These are phyloP conservation scores for Beta corolliflora DNA, from an alignment of 179 eudicot species.

Conservation along the genomic window DNA sequence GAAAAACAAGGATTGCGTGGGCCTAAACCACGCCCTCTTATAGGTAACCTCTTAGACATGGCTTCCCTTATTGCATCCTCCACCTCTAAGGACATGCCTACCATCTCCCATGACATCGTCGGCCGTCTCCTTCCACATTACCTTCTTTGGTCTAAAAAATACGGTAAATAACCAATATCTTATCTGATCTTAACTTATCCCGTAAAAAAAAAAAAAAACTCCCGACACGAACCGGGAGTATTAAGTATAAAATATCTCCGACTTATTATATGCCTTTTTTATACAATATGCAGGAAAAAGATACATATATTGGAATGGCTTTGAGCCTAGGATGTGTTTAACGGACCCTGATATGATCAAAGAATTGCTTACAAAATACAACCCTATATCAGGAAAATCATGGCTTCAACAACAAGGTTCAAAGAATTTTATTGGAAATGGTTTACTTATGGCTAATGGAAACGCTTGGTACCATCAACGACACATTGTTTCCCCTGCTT, in stretches of 20 bases:
- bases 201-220: neutral
- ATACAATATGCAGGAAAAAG: slow-evolving; percentile 54
- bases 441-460: slow-evolving; percentile 88
- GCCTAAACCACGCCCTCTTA: slow-evolving; percentile 68
- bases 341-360: slow-evolving; percentile 69
- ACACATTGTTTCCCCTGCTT: slow-evolving; percentile 87
- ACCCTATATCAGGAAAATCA: slow-evolving; percentile 66
- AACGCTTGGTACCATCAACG: slow-evolving; percentile 82
- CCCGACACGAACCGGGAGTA: neutral
- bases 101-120: slow-evolving; percentile 66
- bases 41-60: slow-evolving; percentile 81
- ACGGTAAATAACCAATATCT: slow-evolving; percentile 38
- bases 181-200: neutral
- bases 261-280: neutral
- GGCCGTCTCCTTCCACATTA: slow-evolving; percentile 77
- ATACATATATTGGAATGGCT: slow-evolving; percentile 82
- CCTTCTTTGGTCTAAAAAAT: slow-evolving; percentile 62
- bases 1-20: slow-evolving; percentile 88
- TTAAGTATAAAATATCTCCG: neutral
- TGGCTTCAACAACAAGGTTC: slow-evolving; percentile 88
- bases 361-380: slow-evolving; percentile 66
- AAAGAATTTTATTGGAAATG: slow-evolving; percentile 79
- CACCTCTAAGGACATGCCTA: slow-evolving; percentile 60
- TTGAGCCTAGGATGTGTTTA: slow-evolving; percentile 82
- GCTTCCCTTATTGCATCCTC: slow-evolving; percentile 61